These are phyloP conservation scores for Candida pseudofarinosa DNA, from an alignment of 805 yeast species.

Conservation along the genomic window DNA sequence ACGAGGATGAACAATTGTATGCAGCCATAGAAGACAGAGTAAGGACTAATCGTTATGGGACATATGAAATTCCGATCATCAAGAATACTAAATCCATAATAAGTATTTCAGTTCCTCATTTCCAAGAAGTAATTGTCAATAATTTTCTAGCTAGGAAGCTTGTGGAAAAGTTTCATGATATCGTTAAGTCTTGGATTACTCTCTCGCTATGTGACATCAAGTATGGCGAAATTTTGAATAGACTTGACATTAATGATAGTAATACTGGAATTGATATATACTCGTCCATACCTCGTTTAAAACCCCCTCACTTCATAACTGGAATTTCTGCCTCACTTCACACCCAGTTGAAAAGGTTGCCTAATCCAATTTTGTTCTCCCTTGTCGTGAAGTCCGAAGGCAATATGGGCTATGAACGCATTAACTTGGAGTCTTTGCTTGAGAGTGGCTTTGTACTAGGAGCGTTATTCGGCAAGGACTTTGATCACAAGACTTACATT, in stretches of 20 bases:
- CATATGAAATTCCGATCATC: constrained; percentile 19
- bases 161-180: constrained; percentile 9
- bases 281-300: constrained; percentile 25
- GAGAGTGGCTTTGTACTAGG: constrained; percentile 24
- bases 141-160: constrained; percentile 25
- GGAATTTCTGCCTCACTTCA: constrained; percentile 50
- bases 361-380: constrained; percentile 7
- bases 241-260: constrained; percentile 13
- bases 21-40: constrained; percentile 24
- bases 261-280: constrained; percentile 1
- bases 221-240: constrained; percentile 24
- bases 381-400: constrained; percentile 56
- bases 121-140: constrained; percentile 32
- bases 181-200: constrained; percentile 21
- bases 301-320: constrained; percentile 61
- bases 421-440: constrained; percentile 39
- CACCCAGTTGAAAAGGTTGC: constrained; percentile 17
- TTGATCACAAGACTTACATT: constrained; percentile 9
- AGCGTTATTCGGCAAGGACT: constrained; percentile 5
- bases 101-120: constrained; percentile 29
- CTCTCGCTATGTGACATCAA: constrained; percentile 36
- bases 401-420: constrained; percentile 54
- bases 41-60: constrained; percentile 18
- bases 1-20: constrained; percentile 51
- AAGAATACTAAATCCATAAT: constrained; percentile 7